A percentile compares a stretch with the other conserved stretches of the same genome.
These are phyloP conservation scores for Calvatia gigantea DNA, from an alignment of 768 basidiomycete species.

Conservation along the genomic window DNA sequence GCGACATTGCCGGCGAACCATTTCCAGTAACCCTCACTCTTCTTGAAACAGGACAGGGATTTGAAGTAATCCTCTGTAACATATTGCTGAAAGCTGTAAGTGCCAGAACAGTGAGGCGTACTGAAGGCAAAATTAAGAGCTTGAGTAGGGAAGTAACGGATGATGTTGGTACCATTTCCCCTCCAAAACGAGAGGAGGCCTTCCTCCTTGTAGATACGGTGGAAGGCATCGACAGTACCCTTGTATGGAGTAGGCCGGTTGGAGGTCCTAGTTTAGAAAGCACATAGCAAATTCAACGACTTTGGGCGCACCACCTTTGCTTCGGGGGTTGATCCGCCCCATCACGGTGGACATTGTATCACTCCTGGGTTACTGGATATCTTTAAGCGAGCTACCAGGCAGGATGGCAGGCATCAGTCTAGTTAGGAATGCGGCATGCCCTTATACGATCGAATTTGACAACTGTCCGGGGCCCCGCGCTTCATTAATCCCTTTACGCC, in stretches of 20 bases:
- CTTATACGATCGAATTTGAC: too few relatives aligned
- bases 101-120: conserved; percentile 38
- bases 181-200: conserved; percentile 95
- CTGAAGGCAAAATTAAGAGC: conserved; percentile 99
- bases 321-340: too few relatives aligned
- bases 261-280: too few relatives aligned
- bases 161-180: conserved; percentile 99
- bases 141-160: conserved; percentile 99
- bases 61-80: conserved; percentile 94
- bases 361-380: too few relatives aligned
- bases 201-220: conserved; percentile 91
- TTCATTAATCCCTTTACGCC: too few relatives aligned
- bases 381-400: too few relatives aligned
- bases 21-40: conserved; percentile 94
- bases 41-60: conserved; percentile 98
- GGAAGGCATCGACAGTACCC: conserved; percentile 90
- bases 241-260: conserved; percentile 96
- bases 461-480: too few relatives aligned
- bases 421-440: too few relatives aligned
- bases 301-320: too few relatives aligned
- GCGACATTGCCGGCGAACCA: conserved; percentile 99
- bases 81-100: conserved; percentile 8
- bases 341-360: too few relatives aligned
- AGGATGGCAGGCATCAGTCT: too few relatives aligned
- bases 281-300: too few relatives aligned